phyloP scores from a whole-genome alignment of 768 basidiomycete genomes.

The Tricholoma sp. region DNA sequence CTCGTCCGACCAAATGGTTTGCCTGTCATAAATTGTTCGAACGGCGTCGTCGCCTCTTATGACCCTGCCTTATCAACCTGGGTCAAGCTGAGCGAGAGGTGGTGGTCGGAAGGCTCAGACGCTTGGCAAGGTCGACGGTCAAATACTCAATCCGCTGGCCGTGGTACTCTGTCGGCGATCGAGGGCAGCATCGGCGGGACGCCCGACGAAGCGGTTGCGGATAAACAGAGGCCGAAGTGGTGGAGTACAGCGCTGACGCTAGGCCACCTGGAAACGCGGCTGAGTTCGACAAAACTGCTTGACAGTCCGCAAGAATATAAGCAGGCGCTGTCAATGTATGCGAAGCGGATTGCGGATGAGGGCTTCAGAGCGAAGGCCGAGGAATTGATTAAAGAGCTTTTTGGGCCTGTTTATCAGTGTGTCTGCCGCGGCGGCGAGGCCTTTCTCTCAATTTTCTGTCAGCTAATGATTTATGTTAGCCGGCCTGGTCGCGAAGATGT shows the following conservation, averaged over 20 bases:
- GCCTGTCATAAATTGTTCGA: conserved; percentile 72
- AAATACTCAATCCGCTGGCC: conserved; percentile 32
- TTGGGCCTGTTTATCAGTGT: conserved; percentile 87
- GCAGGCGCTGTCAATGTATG: conserved; percentile 67
- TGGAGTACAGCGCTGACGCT: conserved; percentile 82
- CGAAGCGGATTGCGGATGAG: conserved; percentile 84
- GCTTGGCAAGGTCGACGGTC: conserved; percentile 72
- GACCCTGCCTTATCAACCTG: conserved; percentile 63
- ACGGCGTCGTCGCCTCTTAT: conserved; percentile 77
- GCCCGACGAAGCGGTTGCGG: conserved; percentile 30
- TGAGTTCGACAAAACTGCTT: conserved; percentile 68
- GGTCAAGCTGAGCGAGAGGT: conserved; percentile 71
- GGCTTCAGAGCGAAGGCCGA: conserved; percentile 85
- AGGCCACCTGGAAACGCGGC: conserved; percentile 80
- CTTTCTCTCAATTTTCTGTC: not conserved
- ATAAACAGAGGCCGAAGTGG: conserved; percentile 61
- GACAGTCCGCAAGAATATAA: conserved; percentile 87
- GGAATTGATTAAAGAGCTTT: conserved; percentile 85
- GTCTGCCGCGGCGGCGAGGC: conserved; percentile 24
- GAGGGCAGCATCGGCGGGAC: conserved; percentile 40
- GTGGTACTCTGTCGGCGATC: conserved; percentile 51
- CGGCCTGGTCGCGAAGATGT: conserved; percentile 57
- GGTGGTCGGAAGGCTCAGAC: conserved; percentile 84
- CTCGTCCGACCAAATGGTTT: conserved; percentile 73
- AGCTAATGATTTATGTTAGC: conserved; percentile 33